These are phyloP conservation scores for Trichoderma sp. DNA, from an alignment of 2,329 filamentous ascomycete genomes.

Conservation along the genomic window DNA sequence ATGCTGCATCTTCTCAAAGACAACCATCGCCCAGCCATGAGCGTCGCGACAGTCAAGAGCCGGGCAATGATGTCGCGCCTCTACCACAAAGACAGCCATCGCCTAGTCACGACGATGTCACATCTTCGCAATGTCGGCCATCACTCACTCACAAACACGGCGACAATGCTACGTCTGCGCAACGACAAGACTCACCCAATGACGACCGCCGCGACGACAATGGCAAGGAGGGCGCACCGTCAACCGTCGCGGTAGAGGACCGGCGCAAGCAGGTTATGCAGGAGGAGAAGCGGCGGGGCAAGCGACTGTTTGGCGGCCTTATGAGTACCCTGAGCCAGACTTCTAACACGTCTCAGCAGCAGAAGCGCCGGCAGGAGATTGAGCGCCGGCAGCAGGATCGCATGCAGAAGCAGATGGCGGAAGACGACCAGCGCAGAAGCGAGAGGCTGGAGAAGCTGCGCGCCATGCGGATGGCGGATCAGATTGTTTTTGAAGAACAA, in stretches of 20 bases:
- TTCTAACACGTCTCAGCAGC: conserved; percentile 61
- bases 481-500: conserved; percentile 74
- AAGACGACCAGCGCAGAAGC: conserved; percentile 68
- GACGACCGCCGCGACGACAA: not conserved
- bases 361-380: conserved; percentile 75
- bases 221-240: not conserved
- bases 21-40: no score
- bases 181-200: conserved; percentile 2
- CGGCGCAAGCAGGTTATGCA: conserved; percentile 41
- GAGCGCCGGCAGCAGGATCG: conserved; percentile 80
- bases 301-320: conserved; percentile 82
- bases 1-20: no score
- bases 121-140: no score
- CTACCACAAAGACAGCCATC: no score
- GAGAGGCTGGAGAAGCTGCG: conserved; percentile 66
- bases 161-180: not conserved
- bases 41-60: no score
- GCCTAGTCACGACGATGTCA: conserved; percentile 22
- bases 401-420: conserved; percentile 69
- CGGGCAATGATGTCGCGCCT: not conserved
- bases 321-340: conserved; percentile 78
- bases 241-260: conserved; percentile 24
- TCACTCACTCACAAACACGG: no score
- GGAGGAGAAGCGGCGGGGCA: conserved; percentile 83
- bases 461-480: conserved; percentile 65